phyloP scores from a whole-genome alignment of 805 yeast genomes.

The Candida coquimbonensis region DNA sequence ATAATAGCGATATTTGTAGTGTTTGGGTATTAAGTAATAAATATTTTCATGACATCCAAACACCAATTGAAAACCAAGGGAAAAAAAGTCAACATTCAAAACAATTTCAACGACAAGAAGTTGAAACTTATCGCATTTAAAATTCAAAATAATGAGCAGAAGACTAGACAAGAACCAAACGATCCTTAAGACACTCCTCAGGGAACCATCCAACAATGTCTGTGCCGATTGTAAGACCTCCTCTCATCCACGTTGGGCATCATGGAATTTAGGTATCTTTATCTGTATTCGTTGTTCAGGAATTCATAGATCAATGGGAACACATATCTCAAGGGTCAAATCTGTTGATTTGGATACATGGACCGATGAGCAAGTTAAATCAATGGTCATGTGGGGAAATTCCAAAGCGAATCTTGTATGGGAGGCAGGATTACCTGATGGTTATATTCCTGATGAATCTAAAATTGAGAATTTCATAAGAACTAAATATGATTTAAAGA shows the following conservation, averaged over 20 bases:
- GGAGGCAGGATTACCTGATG: slow-evolving; percentile 71
- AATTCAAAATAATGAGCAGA: slow-evolving; percentile 10
- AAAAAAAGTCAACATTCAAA: not conserved
- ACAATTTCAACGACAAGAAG: no score
- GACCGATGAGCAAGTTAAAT: slow-evolving; percentile 86
- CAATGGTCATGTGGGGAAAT: slow-evolving; percentile 85
- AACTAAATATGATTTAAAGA: slow-evolving; percentile 84
- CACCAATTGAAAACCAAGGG: not conserved
- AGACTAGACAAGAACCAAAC: slow-evolving; percentile 25
- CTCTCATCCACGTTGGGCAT: slow-evolving; percentile 95
- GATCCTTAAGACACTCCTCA: slow-evolving; percentile 66
- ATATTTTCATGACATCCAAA: no score
- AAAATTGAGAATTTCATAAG: slow-evolving; percentile 86
- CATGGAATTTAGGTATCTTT: slow-evolving; percentile 91
- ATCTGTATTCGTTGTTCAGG: slow-evolving; percentile 95
- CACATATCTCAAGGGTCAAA: slow-evolving; percentile 89
- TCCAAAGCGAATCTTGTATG: slow-evolving; percentile 69
- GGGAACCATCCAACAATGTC: slow-evolving; percentile 65
- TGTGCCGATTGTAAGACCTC: slow-evolving; percentile 93
- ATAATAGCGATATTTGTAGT: no score
- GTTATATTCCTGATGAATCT: slow-evolving; percentile 71
- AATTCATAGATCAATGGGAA: slow-evolving; percentile 90
- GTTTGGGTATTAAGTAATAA: no score
- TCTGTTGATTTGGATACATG: slow-evolving; percentile 93
- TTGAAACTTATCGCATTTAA: not conserved